Evolutionary conservation across 345 rosid species (phyloP).

Genomic region (Eucalyptus curtisii): DNA sequence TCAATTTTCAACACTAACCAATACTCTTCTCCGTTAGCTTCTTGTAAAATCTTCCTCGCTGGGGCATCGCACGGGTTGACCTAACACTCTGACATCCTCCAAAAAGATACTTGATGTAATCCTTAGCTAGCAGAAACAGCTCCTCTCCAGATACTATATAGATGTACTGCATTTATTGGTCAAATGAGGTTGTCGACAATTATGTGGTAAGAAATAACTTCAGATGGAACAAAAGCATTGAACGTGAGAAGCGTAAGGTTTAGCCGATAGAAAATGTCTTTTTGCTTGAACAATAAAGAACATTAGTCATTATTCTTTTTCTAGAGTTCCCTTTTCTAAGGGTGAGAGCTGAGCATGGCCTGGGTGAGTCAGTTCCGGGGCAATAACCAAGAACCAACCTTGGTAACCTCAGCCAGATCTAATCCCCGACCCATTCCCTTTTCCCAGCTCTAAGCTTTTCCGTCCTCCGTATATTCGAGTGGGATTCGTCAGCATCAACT

Average conservation of each 20-base stretch:
- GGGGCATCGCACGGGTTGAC: no score
- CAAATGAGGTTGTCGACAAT: no score
- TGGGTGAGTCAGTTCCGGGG: neutral
- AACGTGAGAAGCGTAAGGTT: neutral
- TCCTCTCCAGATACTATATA: no score
- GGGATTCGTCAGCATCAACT: neutral
- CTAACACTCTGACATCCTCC: no score
- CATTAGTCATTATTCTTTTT: neutral
- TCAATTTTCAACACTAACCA: no score
- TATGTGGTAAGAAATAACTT: no score
- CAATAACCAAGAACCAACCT: neutral
- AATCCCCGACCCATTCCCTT: neutral
- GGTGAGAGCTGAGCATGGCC: neutral
- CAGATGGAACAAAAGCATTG: neutral
- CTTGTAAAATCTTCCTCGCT: no score
- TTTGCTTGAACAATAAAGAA: neutral
- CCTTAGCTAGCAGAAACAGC: no score
- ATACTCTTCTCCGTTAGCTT: no score
- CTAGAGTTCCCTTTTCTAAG: neutral
- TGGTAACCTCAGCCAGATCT: neutral
- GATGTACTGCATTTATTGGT: no score
- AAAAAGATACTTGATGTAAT: no score
- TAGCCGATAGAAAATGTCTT: neutral
- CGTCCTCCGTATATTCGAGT: neutral
- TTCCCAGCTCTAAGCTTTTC: neutral